Base-by-base conservation (phyloP, 2,329 filamentous ascomycete species). In the Alternaria burnsii region DNA sequence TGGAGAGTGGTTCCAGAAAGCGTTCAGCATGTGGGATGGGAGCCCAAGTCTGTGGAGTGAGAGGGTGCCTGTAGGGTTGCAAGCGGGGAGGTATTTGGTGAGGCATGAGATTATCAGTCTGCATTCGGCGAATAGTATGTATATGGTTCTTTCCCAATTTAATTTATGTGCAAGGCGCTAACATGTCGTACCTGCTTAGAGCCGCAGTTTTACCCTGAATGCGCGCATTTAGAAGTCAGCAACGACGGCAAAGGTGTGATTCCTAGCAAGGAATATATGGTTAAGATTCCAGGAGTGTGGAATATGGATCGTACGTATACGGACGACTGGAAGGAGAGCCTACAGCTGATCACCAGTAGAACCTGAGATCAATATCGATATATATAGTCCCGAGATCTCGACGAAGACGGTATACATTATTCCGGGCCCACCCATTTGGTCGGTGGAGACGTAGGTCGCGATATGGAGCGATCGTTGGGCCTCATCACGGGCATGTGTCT, bases 151-250 rank as follows among this genome's bases (percentile, higher is more conserved):
- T 18, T 36, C 46, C 5, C 8, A 3, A 8, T 30, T 4, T 11
- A 14, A 16, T 0, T 1, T 2, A 5, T 18, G 3, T n/a, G 14
- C 14, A 38, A n/a, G 5, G 14, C 5, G 46, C 46, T 50, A 50
- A 50, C 3, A 5, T 8, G 16, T 11, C 20, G 46, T 16, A 30
- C 18, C 5, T 36, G 46, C 14, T 3, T 24, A 52, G 50, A 64
- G 55, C 72, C 72, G 30, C 72, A 74, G 58, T 74, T 65, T 52
- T 76, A 76, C 67, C 65, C 69, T 1, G 67, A 76, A 63, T 76
- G 73, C 63, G 72, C 68, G 57, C 68, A 76, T 61, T 52, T 75
- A 52, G 63, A 72, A 34, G 68, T 76, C 10, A 59, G 53, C 30
- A 70, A 71, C 5, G 55, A 59, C 12, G 66, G 34, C 8, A 44